phyloP scores from a whole-genome alignment of 345 rosid genomes.

The Aquilaria yunnanensis region DNA sequence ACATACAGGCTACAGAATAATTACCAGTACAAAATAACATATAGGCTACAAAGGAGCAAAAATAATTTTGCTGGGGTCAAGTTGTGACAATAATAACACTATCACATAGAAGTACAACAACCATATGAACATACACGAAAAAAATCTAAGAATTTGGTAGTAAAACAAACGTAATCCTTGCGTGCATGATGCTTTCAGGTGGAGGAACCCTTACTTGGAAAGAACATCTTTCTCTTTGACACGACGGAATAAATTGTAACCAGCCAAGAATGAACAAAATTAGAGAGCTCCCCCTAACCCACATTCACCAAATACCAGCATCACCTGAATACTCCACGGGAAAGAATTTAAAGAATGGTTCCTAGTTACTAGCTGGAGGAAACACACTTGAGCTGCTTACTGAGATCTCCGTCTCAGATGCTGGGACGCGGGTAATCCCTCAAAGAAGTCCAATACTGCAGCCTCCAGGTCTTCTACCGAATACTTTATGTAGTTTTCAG shows the following conservation, averaged over 20 bases:
- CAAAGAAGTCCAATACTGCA: constrained; percentile 88
- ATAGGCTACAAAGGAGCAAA: no score
- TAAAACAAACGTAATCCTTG: no score
- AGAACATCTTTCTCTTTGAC: no score
- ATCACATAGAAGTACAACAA: no score
- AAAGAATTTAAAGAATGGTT: constrained; percentile 62
- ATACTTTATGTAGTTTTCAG: constrained; percentile 88
- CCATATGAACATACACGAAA: no score
- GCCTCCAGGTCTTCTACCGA: constrained; percentile 82
- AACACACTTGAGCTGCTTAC: constrained; percentile 35
- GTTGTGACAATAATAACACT: no score
- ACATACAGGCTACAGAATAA: no score
- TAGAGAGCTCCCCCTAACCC: constrained; percentile 20
- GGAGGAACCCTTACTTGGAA: neutral
- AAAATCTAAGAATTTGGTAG: no score
- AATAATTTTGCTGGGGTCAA: no score
- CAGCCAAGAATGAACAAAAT: constrained; percentile 7
- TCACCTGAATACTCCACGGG: constrained; percentile 31
- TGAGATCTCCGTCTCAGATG: constrained; percentile 77
- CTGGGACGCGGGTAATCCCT: constrained; percentile 72
- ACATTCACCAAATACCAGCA: constrained; percentile 22
- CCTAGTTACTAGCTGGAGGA: constrained; percentile 35
- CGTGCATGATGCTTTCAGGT: neutral
- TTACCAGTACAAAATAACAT: no score
- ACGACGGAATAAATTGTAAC: no score